These are phyloP conservation scores for Calvatia gigantea DNA, from an alignment of 768 basidiomycete species.

Conservation along the genomic window DNA sequence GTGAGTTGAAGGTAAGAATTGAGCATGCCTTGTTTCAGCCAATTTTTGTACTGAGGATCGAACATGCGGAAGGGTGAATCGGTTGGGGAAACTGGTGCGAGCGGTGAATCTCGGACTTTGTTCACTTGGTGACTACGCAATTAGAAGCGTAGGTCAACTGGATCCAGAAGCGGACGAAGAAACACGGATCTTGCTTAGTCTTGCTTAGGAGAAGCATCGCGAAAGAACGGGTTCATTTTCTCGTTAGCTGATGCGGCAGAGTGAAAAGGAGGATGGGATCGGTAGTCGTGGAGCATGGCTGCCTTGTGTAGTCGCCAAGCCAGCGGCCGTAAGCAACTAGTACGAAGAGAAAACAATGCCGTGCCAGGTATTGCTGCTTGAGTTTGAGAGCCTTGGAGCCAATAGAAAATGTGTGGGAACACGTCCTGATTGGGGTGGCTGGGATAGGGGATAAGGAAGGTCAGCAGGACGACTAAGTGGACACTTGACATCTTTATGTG, in stretches of 20 bases:
- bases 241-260: background rate
- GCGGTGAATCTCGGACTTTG: background rate
- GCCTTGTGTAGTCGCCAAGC: background rate
- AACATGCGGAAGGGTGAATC: background rate
- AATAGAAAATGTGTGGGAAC: slow-evolving; percentile 8
- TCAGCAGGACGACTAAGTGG: background rate
- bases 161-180: background rate
- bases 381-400: background rate
- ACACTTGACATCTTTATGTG: background rate
- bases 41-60: background rate
- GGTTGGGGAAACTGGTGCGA: too few relatives aligned
- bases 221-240: background rate
- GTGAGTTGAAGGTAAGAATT: too few relatives aligned
- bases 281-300: background rate
- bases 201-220: background rate
- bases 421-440: background rate
- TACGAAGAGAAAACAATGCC: background rate
- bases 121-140: background rate
- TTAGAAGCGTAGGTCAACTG: too few relatives aligned
- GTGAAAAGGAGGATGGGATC: background rate
- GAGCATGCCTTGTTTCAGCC: too few relatives aligned
- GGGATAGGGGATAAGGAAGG: background rate
- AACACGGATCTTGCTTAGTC: background rate
- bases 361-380: background rate
- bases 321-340: background rate